Evolutionary conservation across 352 stramenopile species (phyloP), one percentile per base, ranked within the genome.

Genomic region (Phytopythium cucurbitacearum): DNA sequence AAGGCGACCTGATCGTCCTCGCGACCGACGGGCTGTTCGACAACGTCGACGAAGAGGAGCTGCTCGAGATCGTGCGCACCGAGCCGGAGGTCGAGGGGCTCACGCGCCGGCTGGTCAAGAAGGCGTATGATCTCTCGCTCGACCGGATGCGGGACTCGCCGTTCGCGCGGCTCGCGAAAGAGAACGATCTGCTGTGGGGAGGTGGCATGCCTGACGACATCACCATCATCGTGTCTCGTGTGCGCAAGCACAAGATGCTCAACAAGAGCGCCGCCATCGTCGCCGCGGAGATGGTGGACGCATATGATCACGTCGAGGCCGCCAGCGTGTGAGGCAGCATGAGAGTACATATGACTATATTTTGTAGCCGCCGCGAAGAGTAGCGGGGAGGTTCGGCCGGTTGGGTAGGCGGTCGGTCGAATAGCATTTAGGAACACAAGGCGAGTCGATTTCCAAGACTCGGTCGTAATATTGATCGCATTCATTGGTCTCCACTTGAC

Each of bases 141-240:
- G 91, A 98, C 65, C 74, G 73, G 5, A 73, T 59, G 9, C 71
- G 82, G 5, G 96, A 99, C 80, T 98, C 91, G 48, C 96, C 96
- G 5, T 99, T 99, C 80, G 95, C 96, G 10, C 77, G 97, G 4
- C 73, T 99, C 39, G 96, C 96, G 7, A 99, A 99, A 65, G 96
- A 99, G 46, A 98, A 98, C 77, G 96, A 99, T 66, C 96, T 98
- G 35, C 87, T 98, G 70, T 99, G 95, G 94, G 76, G 78, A 28
- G 96, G 96, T 53, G 96, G 92, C 16, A 95, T 96, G 80, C 87
- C 87, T 2, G 88, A 97, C 59, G 88, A 97, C 65, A 90, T 94
- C 51, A 91, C 82, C 5, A 83, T 91, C 61, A 88, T 89, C 56
- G 70, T 76, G 3, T 76, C 80, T 11, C 76, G 80, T 13, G 78